Evolutionary conservation across 768 basidiomycete genomes (phyloP), one percentile per base, ranked within the genome.

Genomic region (Pleurotus giganteus): DNA sequence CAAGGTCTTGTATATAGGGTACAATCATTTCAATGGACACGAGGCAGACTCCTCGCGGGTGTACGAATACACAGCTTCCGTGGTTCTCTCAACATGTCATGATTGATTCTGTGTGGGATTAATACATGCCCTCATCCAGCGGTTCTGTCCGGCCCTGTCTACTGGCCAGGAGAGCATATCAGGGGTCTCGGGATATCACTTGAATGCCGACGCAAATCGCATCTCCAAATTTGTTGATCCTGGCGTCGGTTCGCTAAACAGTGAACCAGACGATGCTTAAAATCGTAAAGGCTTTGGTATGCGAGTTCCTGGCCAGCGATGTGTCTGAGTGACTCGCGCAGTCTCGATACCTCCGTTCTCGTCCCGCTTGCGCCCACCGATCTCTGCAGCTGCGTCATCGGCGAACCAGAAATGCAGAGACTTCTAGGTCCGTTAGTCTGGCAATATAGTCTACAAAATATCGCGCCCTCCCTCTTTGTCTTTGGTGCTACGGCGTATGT

Each of bases 201-300:
- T 50, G 49, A 37, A 50, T 34, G 32, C 49, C 49, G 49, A 23
- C 23, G 49, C 34, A 32, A 50, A 50, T 50, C 43, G 21, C 21
- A 45, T n/a, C 13, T 49, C 32, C 29, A 49, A 49, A 36, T 12
- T 31, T 37, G 19, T 34, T 17, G 19, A 13, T 13, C 31, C 23
- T 36, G 17, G 49, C 29, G 49, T 50, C 34, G 49, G 13, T 27
- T 45, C 43, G 43, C 13, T 45, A 23, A 45, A 27, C 13, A 5
- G 24, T 41, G 6, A 24, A 7, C 43, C 13, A 45, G 43, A 6
- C 24, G 43, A 45, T 37, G 29, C 49, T 50, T 50, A 50, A 50
- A 45, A 50, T 36, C 31, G 34, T 36, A 50, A 50, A 50, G 49
- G 19, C 31, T 21, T 41, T n/a, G 34, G 11, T 36, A 50, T 36